These are phyloP conservation scores for Suhomyces canberraensis DNA, from an alignment of 805 yeast genomes.

Conservation along the genomic window DNA sequence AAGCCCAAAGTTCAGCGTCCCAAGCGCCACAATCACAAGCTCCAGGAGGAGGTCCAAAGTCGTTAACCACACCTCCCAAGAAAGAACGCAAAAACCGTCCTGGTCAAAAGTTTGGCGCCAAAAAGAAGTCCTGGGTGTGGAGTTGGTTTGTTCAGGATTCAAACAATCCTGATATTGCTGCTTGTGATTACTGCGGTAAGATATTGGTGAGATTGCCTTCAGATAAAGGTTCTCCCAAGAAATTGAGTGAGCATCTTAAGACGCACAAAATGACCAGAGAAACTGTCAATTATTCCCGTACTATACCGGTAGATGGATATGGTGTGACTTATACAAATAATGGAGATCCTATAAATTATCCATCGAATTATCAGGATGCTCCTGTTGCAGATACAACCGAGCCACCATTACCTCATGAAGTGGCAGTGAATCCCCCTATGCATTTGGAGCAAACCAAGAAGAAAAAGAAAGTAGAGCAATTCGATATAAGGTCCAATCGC, in stretches of 20 bases:
- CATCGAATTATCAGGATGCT: conserved; percentile 12
- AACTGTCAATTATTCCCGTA: conserved; percentile 39
- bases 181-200: conserved; percentile 54
- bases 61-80: conserved; percentile 9
- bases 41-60: not conserved
- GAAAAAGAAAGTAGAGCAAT: conserved; percentile 1
- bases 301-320: conserved; percentile 36
- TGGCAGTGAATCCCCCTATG: conserved; percentile 9
- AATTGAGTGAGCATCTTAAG: conserved; percentile 52
- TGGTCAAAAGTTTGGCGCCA: conserved; percentile 58
- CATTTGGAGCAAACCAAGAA: conserved; percentile 6
- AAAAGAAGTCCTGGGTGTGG: conserved; percentile 64
- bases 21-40: conserved; percentile 1
- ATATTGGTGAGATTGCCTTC: conserved; percentile 45
- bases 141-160: conserved; percentile 55
- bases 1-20: not conserved
- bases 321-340: conserved; percentile 32
- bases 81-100: conserved; percentile 44
- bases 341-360: conserved; percentile 26
- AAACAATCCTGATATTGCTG: conserved; percentile 46
- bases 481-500: conserved; percentile 4
- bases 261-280: conserved; percentile 48
- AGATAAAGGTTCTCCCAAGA: conserved; percentile 60
- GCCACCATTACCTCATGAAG: conserved; percentile 1
- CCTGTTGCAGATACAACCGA: conserved; percentile 2